Conservation (phyloP, 495 filamentous ascomycete species). For the Neurospora sp. region DNA sequence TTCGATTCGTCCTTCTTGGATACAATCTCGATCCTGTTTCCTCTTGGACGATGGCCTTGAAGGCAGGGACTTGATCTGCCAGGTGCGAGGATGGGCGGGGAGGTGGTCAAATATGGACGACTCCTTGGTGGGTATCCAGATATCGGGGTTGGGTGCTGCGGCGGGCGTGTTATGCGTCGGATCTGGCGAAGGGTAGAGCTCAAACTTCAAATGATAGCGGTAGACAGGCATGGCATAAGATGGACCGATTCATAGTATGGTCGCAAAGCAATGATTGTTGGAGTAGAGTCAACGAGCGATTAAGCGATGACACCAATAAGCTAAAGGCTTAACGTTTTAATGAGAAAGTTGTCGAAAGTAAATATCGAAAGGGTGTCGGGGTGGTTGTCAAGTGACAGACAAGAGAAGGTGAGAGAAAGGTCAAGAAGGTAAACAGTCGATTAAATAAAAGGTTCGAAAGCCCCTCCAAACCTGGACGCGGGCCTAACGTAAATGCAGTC, state of each 20-base stretch:
- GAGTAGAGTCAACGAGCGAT: background rate
- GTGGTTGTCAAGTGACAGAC: background rate
- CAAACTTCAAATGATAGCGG: constrained; percentile 84
- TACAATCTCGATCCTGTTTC: background rate
- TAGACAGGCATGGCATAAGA: constrained; percentile 58
- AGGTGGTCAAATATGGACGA: constrained; percentile 37
- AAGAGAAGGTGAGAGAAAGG: background rate
- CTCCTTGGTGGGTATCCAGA: constrained; percentile 30
- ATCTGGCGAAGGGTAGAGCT: constrained; percentile 55
- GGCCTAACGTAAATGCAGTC: background rate
- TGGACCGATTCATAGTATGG: background rate
- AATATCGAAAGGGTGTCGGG: background rate
- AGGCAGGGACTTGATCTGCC: background rate
- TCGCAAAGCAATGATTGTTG: background rate
- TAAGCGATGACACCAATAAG: background rate
- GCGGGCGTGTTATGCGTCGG: constrained; percentile 12
- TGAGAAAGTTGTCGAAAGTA: background rate
- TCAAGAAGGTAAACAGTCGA: background rate
- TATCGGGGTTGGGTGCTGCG: constrained; percentile 7
- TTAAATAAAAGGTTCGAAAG: background rate
- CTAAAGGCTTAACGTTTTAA: background rate
- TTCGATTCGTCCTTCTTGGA: background rate
- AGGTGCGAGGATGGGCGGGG: constrained; percentile 28
- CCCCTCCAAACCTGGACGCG: background rate
- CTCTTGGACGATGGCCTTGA: background rate